A percentile compares a stretch with the other conserved stretches of the same genome.
Conservation (phyloP, 2,329 filamentous ascomycete species). For the Davidsoniella neocaledoniae region DNA sequence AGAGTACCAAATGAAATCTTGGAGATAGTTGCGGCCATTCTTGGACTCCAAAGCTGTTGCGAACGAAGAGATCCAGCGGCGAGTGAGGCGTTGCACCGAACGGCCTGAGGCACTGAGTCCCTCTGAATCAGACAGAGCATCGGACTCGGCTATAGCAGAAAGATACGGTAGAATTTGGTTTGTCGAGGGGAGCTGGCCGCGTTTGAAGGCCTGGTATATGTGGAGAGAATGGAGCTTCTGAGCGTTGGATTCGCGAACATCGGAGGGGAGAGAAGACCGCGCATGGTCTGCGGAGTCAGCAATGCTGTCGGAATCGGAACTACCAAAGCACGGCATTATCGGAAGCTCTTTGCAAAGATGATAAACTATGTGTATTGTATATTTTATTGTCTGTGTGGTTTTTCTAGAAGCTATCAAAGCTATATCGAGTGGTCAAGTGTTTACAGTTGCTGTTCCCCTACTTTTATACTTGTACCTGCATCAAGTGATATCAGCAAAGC, state of each 20-base stretch:
- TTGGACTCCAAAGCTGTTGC: conserved; percentile 72
- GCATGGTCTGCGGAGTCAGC: background rate
- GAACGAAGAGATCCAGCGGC: conserved; percentile 60
- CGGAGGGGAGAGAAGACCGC: conserved; percentile 11
- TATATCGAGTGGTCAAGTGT: too few species aligned
- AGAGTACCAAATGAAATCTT: conserved; percentile 81
- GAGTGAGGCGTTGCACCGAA: conserved; percentile 52
- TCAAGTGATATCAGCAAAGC: too few species aligned
- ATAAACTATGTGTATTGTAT: background rate
- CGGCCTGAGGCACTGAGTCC: conserved; percentile 62
- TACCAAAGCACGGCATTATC: conserved; percentile 2
- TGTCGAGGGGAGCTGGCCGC: conserved; percentile 85
- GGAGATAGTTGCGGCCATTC: conserved; percentile 69
- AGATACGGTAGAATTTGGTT: conserved; percentile 69
- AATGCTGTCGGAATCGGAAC: conserved; percentile 3
- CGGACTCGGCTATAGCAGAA: conserved; percentile 59
- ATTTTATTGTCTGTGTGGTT: background rate
- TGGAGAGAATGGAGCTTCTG: conserved; percentile 89
- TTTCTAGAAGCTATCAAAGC: too few species aligned
- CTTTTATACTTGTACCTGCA: too few species aligned
- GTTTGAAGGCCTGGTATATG: conserved; percentile 65
- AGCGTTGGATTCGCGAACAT: conserved; percentile 58
- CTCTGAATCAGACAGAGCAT: conserved; percentile 21
- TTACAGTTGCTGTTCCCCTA: background rate
- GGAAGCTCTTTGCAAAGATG: background rate